Evolutionary conservation across 2,329 filamentous ascomycete genomes (phyloP).

Genomic region (Seiridium cupressi): DNA sequence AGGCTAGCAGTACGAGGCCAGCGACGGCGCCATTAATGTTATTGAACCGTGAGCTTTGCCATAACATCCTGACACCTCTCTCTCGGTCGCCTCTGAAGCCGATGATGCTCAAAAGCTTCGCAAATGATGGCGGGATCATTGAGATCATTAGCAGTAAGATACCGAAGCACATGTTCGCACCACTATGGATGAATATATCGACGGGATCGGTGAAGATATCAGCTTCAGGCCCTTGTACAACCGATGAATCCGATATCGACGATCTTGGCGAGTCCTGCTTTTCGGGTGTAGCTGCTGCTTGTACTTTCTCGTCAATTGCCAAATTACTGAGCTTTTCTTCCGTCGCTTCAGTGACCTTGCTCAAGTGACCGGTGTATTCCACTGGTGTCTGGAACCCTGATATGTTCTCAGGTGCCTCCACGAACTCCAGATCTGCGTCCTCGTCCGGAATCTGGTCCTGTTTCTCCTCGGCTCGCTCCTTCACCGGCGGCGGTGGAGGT

Average conservation of each 20-base stretch:
- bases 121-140: constrained; percentile 88
- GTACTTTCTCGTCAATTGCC: constrained; percentile 12
- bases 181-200: constrained; percentile 87
- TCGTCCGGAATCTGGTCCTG: constrained; percentile 17
- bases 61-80: constrained; percentile 80
- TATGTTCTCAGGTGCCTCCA: constrained; percentile 52
- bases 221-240: constrained; percentile 51
- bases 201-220: constrained; percentile 70
- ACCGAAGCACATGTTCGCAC: constrained; percentile 86
- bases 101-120: constrained; percentile 80
- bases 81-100: constrained; percentile 89
- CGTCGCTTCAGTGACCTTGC: constrained; percentile 27
- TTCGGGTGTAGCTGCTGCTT: background rate
- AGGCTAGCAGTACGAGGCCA: constrained; percentile 75
- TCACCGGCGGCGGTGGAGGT: constrained; percentile 16
- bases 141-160: constrained; percentile 84
- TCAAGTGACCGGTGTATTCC: constrained; percentile 43
- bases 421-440: constrained; percentile 48
- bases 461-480: constrained; percentile 17
- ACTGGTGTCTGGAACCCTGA: constrained; percentile 42
- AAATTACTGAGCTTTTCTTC: constrained; percentile 24
- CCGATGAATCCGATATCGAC: constrained; percentile 1
- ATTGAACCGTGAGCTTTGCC: constrained; percentile 80
- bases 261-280: constrained; percentile 1
- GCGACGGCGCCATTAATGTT: constrained; percentile 94